phyloP scores from a whole-genome alignment of 2,329 filamentous ascomycete genomes.

The Trichoderma atrobrunneum region DNA sequence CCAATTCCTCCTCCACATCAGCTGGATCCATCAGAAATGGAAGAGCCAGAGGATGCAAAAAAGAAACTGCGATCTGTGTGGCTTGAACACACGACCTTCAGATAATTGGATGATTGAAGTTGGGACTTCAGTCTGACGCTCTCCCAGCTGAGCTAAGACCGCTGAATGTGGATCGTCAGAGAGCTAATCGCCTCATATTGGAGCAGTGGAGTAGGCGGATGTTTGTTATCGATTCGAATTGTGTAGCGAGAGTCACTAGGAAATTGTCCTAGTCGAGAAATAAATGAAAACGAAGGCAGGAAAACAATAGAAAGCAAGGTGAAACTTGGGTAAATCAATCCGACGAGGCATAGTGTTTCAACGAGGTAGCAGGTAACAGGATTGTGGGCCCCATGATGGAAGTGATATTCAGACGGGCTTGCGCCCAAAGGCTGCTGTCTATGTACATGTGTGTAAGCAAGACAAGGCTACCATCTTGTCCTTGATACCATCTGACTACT shows the following conservation, averaged over 20 bases:
- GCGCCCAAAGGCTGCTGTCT: neutral
- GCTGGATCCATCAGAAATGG: neutral
- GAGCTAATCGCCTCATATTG: neutral
- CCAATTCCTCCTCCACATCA: neutral
- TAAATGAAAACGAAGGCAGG: neutral
- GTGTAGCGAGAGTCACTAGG: neutral
- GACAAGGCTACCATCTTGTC: neutral
- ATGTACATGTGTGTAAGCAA: neutral
- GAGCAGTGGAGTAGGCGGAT: neutral
- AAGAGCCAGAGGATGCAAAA: neutral
- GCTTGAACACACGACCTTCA: slow-evolving; percentile 34
- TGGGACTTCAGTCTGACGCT: slow-evolving; percentile 31
- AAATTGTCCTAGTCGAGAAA: too few relatives aligned
- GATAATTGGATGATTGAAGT: slow-evolving; percentile 28
- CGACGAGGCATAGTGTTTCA: neutral
- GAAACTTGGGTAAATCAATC: neutral
- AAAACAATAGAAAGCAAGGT: neutral
- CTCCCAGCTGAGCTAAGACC: slow-evolving; percentile 32
- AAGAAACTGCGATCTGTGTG: slow-evolving; percentile 30
- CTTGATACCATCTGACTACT: neutral
- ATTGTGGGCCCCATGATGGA: neutral
- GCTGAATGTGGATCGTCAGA: slow-evolving; percentile 17
- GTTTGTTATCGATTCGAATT: neutral
- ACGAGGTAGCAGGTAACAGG: neutral
- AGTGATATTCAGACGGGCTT: neutral